Evolutionary conservation across 805 yeast genomes (phyloP).

Genomic region (Clavispora santaluciae): DNA sequence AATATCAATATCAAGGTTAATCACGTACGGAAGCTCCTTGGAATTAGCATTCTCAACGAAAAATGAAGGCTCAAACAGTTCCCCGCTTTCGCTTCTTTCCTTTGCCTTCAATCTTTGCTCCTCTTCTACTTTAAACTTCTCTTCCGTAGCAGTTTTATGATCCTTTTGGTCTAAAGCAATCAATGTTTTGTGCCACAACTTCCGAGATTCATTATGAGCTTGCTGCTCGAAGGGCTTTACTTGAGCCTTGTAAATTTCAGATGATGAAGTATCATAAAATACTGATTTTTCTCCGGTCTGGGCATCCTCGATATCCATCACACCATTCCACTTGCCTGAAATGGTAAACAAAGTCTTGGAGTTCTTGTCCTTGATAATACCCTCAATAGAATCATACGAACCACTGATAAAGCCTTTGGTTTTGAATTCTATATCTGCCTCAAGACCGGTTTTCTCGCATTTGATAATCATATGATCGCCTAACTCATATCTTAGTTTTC

Average conservation of each 20-base stretch:
- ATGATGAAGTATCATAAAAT: constrained; percentile 42
- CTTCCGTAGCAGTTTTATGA: constrained; percentile 82
- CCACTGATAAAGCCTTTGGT: constrained; percentile 94
- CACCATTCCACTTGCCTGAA: constrained; percentile 91
- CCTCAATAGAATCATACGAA: constrained; percentile 83
- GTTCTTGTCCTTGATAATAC: constrained; percentile 48
- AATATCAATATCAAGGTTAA: constrained; percentile 1
- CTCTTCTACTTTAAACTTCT: constrained; percentile 82
- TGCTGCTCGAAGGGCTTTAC: constrained; percentile 81
- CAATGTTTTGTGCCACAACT: constrained; percentile 77
- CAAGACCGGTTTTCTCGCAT: constrained; percentile 52
- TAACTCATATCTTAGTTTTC: constrained; percentile 81
- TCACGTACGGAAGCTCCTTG: constrained; percentile 2
- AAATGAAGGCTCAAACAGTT: not conserved
- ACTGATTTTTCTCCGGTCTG: constrained; percentile 46
- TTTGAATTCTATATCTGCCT: constrained; percentile 87
- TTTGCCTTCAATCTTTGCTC: constrained; percentile 74
- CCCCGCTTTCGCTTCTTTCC: constrained; percentile 37
- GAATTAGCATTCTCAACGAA: not conserved
- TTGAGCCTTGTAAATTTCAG: constrained; percentile 53
- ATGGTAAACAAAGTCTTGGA: constrained; percentile 51
- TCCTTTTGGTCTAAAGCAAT: constrained; percentile 76
- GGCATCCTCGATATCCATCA: constrained; percentile 55
- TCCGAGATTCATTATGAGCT: constrained; percentile 74
- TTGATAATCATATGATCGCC: constrained; percentile 87